phyloP scores from a whole-genome alignment of 441 rosid genomes.

The Raphanus hybrid region DNA sequence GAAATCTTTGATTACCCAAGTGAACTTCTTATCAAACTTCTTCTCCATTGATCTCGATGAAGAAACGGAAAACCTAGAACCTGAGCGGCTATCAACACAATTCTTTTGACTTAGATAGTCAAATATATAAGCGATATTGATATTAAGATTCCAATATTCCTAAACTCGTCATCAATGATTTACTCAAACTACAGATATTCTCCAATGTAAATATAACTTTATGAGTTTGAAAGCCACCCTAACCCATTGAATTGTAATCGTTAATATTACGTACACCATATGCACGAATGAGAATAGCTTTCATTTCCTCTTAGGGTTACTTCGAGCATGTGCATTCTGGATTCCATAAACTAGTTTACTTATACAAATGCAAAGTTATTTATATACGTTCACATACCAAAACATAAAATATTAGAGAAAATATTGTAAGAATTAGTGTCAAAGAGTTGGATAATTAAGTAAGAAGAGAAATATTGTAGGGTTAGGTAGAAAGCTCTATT shows the following conservation, averaged over 20 bases:
- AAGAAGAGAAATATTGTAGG: neutral
- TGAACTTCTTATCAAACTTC: conserved; percentile 42
- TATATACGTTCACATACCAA: neutral
- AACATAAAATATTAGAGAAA: neutral
- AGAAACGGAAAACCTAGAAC: neutral
- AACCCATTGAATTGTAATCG: neutral
- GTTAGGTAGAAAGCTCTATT: neutral
- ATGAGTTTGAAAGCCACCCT: neutral
- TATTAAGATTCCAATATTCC: neutral
- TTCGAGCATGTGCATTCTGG: neutral
- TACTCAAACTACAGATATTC: neutral
- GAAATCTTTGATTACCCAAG: conserved; percentile 64
- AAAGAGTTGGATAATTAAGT: neutral
- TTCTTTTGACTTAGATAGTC: neutral
- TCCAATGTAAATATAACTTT: neutral
- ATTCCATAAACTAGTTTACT: neutral
- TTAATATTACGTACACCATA: neutral
- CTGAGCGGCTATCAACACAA: neutral
- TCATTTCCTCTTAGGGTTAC: neutral
- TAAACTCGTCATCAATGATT: neutral
- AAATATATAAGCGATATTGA: neutral
- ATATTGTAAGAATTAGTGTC: neutral
- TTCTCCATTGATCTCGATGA: neutral
- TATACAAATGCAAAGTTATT: no score
- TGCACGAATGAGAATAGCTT: no score